Evolutionary conservation across 192 early-diverging fungal species (phyloP), one percentile per base, ranked within the genome.

Genomic region (Linnemannia elongata): DNA sequence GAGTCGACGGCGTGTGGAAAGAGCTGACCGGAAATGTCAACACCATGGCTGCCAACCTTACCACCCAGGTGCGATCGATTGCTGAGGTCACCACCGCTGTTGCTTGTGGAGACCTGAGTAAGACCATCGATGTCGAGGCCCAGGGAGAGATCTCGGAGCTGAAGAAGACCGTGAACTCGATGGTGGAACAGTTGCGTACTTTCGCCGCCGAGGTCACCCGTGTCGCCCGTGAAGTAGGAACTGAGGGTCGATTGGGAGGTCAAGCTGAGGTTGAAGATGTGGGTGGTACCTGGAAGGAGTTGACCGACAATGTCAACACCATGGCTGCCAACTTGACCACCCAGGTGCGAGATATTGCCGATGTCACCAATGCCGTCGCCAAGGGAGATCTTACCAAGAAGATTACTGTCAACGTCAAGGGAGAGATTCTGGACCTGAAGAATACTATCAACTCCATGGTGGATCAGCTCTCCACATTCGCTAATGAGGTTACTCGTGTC

Each of bases 21-120:
- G 91, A 94, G 33, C 80, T 95, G 1, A 95, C 95, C 0, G 93
- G 93, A 71, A 94, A 93, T 79, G 95, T 95, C 60, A 95, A 95
- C 83, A 92, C 85, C 18, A 95, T 95, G 95, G 94, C 94, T 0
- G 82, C 88, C 42, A 91, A 95, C 70, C 87, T 95, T 8, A 95
- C 94, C 0, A 90, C 85, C 12, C 94, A 95, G 80, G 93, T 95
- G 17, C 92, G 94, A 66, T 89, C 88, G 8, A 95, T 95, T 79
- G 90, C 91, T 27, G 85, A 89, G 30, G 94, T 95, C 6, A 94
- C 92, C 15, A 94, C 89, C 54, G 94, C 94, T 15, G 93, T 95
- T 1, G 94, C 94, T 0, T 81, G 80, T 17, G 94, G 94, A 42
- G 94, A 95, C 72, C 74, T 95, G 36, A 89, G 78, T 1, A 89